Evolutionary conservation across 2,329 filamentous ascomycete genomes (phyloP).

Genomic region (Cladobotryum protrusum): DNA sequence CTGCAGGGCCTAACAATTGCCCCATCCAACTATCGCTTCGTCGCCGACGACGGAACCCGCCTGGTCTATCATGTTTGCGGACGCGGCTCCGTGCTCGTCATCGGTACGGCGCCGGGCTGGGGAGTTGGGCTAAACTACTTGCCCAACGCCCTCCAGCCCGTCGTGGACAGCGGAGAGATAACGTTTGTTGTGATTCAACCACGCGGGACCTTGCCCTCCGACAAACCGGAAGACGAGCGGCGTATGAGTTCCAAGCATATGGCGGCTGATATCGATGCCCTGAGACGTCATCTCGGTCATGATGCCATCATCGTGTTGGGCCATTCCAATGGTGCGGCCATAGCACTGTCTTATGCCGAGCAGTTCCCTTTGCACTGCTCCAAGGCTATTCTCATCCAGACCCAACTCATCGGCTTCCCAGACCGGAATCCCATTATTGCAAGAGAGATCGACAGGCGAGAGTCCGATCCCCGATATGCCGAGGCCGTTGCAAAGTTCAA

Average conservation of each 20-base stretch:
- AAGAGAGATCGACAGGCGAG: background rate
- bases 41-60: background rate
- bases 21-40: constrained; percentile 6
- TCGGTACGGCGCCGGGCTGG: constrained; percentile 4
- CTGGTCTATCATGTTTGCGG: constrained; percentile 8
- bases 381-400: background rate
- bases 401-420: background rate
- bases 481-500: background rate
- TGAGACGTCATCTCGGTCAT: background rate
- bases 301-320: background rate
- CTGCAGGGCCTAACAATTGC: background rate
- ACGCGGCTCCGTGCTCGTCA: background rate
- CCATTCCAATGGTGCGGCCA: constrained; percentile 6
- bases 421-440: background rate
- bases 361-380: background rate
- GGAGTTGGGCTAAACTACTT: constrained; percentile 8
- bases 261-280: constrained; percentile 3
- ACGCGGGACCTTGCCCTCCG: constrained; percentile 1
- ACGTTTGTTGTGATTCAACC: constrained; percentile 3
- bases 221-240: background rate
- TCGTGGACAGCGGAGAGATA: background rate
- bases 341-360: constrained; percentile 3
- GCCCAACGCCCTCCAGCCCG: background rate
- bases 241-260: constrained; percentile 5
- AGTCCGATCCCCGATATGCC: background rate